Conservation (phyloP, 371 early-diverging fungal genomes). For the Rhizopus arrhizus region DNA sequence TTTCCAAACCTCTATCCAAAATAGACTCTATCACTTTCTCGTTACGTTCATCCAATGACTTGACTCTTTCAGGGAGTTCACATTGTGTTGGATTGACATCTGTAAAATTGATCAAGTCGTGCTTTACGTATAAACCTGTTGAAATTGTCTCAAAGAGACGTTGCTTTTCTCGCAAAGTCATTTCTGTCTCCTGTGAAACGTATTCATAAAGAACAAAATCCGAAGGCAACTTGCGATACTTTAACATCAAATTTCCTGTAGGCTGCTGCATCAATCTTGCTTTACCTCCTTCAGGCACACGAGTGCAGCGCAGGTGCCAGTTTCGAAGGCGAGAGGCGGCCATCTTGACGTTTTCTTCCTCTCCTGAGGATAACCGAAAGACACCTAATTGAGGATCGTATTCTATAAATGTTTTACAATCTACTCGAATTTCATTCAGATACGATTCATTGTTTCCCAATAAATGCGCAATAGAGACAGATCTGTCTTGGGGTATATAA, state of each 20-base stretch:
- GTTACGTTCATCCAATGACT: conserved; percentile 29
- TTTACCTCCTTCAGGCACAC: conserved; percentile 16
- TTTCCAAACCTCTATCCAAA: conserved; percentile 37
- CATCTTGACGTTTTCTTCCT: conserved; percentile 20
- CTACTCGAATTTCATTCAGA: conserved; percentile 42
- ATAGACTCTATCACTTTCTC: conserved; percentile 13
- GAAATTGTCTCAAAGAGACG: conserved; percentile 31
- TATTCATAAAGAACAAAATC: conserved; percentile 28
- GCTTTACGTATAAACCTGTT: conserved; percentile 16
- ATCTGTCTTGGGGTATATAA: conserved; percentile 25
- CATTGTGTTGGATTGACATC: not conserved
- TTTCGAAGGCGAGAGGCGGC: conserved; percentile 43
- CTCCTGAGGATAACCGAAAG: conserved; percentile 24
- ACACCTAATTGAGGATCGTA: conserved; percentile 21
- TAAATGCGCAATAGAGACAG: conserved; percentile 22
- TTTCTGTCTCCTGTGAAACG: conserved; percentile 10
- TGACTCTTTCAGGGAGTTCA: conserved; percentile 14
- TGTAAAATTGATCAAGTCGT: not conserved
- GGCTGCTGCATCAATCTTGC: conserved; percentile 40
- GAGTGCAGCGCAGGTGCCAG: conserved; percentile 36
- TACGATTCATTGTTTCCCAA: conserved; percentile 38
- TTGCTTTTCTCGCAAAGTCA: conserved; percentile 18
- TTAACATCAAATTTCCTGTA: conserved; percentile 12
- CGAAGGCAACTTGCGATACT: conserved; percentile 24
- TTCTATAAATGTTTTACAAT: conserved; percentile 41